A percentile compares a stretch with the other conserved stretches of the same genome.
These are phyloP conservation scores for Amaranthus palmeri DNA, from an alignment of 148 eudicot species.

Conservation along the genomic window DNA sequence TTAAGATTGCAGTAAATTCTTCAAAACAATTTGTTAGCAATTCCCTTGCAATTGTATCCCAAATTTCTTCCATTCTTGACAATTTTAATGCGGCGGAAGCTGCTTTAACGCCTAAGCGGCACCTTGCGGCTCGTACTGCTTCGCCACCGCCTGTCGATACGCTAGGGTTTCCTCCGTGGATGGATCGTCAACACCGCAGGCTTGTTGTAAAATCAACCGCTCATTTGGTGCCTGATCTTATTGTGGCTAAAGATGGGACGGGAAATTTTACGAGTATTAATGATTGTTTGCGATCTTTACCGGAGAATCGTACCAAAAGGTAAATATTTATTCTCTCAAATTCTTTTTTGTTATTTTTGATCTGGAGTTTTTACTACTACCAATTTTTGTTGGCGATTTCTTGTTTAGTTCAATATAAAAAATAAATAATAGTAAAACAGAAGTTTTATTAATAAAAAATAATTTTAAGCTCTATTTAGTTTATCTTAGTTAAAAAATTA, in stretches of 20 bases:
- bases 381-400: too few relatives aligned
- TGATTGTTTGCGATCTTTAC: constrained; percentile 55
- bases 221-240: constrained; percentile 41
- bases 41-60: constrained; percentile 57
- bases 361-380: too few relatives aligned
- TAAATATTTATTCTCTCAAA: too few relatives aligned
- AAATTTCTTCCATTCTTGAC: constrained; percentile 31
- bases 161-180: constrained; percentile 53
- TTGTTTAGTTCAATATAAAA: too few relatives aligned
- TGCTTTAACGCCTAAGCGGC: neutral
- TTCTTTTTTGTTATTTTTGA: too few relatives aligned
- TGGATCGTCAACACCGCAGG: constrained; percentile 43
- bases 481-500: too few relatives aligned
- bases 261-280: constrained; percentile 60
- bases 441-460: too few relatives aligned
- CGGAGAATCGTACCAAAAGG: constrained; percentile 47
- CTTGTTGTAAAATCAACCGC: constrained; percentile 31
- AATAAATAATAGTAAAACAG: too few relatives aligned
- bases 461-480: too few relatives aligned
- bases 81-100: constrained; percentile 4
- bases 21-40: constrained; percentile 54
- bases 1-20: constrained; percentile 35
- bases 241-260: constrained; percentile 79
- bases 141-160: constrained; percentile 4
- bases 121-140: constrained; percentile 12